Conservation (phyloP, 306 rosid genomes). For the Purshia tridentata region DNA sequence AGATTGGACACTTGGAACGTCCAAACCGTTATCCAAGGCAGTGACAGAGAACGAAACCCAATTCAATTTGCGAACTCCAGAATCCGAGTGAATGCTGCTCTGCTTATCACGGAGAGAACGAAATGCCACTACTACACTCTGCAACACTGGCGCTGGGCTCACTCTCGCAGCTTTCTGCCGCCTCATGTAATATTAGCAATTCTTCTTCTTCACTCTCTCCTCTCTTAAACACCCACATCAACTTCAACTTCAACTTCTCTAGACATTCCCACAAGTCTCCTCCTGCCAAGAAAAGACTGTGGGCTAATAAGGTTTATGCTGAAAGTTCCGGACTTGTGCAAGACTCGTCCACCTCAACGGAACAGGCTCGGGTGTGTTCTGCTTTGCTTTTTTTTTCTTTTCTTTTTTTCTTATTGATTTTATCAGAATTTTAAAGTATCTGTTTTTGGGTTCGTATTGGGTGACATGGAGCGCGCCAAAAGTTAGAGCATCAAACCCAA, state of each 20-base stretch:
- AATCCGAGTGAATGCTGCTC: neutral
- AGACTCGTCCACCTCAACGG: conserved; percentile 40
- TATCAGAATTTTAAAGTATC: neutral
- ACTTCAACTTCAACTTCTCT: conserved; percentile 20
- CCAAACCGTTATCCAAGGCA: neutral
- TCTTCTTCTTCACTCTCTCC: conserved; percentile 19
- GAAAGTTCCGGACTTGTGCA: conserved; percentile 41
- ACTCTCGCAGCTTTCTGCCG: conserved; percentile 29
- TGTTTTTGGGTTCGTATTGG: neutral
- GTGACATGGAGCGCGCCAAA: neutral
- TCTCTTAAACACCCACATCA: neutral
- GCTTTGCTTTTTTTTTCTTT: neutral
- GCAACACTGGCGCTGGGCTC: conserved; percentile 42
- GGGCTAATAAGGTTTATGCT: conserved; percentile 10
- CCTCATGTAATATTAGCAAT: neutral
- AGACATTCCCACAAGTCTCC: conserved; percentile 35
- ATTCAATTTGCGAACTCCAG: neutral
- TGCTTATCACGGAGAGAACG: no score
- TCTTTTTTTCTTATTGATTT: neutral
- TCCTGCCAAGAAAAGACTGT: conserved; percentile 22
- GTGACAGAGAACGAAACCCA: neutral
- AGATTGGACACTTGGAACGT: conserved; percentile 30
- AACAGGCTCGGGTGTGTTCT: conserved; percentile 64
- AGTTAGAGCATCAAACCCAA: neutral
- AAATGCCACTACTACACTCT: conserved; percentile 53